Base-by-base conservation (phyloP, 495 filamentous ascomycete species). In the Trichoderma erinaceum region DNA sequence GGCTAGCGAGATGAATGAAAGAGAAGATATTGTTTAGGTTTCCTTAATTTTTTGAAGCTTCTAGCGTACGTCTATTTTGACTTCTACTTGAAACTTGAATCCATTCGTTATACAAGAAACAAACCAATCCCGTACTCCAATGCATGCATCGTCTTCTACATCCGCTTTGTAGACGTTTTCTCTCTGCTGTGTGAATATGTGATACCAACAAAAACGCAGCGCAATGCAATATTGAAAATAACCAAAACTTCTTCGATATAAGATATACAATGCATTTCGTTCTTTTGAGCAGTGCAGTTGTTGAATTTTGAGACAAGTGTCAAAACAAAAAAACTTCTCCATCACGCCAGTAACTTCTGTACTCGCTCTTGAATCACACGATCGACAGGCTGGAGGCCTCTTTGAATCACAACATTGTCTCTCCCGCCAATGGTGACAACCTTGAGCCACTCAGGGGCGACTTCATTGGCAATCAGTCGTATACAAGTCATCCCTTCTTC, bases 401-500 rank as follows among this genome's bases (percentile, higher is more conserved):
- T 76, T 70, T 82, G 81, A 2, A 90, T 74, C 23, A 89, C 85
- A 13, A 91, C 82, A 41, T 85, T 86, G 70, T 84, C 80, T 66
- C 84, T 73, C 44, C 78, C 83, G 0, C 82, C 84, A 56, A 88
- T 74, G 67, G 79, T 80, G 46, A 89, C 78, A 1, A 90, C 71
- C 41, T 78, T 73, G 46, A 90, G 70, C 86, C 88, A 91, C 68
- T 85, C 82, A 0, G 89, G 86, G 56, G 83, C 82, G 29, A 90
- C 81, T 77, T 90, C 88, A 0, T 41, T 64, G 18, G 77, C 85
- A 69, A 91, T 71, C 68, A 90, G 64, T 64, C 78, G 77, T n/a
- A 91, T 78, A 70, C 83, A 87, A 21, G 66, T 71, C 43, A 77
- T 76, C 4, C 78, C 87, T 70, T 91, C 89, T 65, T 85, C 86